These are phyloP conservation scores for Simmondsia chinensis DNA, from an alignment of 148 eudicot species.

Conservation along the genomic window DNA sequence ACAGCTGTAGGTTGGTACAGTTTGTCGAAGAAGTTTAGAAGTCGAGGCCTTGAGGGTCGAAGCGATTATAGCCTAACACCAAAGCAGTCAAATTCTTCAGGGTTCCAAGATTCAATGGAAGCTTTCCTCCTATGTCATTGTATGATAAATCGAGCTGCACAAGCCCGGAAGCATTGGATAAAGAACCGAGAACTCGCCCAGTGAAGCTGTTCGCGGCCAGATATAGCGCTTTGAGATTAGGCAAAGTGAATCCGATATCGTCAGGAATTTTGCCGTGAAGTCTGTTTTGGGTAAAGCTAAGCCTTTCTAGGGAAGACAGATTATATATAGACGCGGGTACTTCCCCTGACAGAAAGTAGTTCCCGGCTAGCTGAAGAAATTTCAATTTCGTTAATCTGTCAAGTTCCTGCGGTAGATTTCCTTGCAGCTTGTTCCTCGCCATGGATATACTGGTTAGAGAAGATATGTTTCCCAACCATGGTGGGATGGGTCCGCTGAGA, in stretches of 20 bases:
- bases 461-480: constrained; percentile 18
- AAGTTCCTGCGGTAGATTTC: constrained; percentile 12
- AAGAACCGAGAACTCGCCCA: constrained; percentile 19
- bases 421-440: background rate
- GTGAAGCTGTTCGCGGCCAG: constrained; percentile 7
- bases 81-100: background rate
- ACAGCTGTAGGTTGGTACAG: background rate
- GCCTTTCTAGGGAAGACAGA: constrained; percentile 9
- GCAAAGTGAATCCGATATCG: constrained; percentile 11
- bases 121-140: constrained; percentile 4
- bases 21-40: constrained; percentile 4
- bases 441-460: constrained; percentile 4
- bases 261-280: constrained; percentile 17
- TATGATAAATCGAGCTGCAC: constrained; percentile 3
- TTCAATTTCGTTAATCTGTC: constrained; percentile 9
- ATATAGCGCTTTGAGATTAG: constrained; percentile 1
- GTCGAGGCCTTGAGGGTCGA: background rate
- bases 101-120: background rate
- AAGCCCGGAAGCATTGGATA: constrained; percentile 20
- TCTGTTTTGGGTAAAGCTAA: constrained; percentile 3
- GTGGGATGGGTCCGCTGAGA: no score
- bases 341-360: constrained; percentile 6
- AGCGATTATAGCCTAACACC: background rate
- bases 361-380: background rate
- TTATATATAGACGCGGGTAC: constrained; percentile 20